Evolutionary conservation across 805 yeast species (phyloP), one percentile per base, ranked within the genome.

Genomic region (Metschnikowia noctiluminum): DNA sequence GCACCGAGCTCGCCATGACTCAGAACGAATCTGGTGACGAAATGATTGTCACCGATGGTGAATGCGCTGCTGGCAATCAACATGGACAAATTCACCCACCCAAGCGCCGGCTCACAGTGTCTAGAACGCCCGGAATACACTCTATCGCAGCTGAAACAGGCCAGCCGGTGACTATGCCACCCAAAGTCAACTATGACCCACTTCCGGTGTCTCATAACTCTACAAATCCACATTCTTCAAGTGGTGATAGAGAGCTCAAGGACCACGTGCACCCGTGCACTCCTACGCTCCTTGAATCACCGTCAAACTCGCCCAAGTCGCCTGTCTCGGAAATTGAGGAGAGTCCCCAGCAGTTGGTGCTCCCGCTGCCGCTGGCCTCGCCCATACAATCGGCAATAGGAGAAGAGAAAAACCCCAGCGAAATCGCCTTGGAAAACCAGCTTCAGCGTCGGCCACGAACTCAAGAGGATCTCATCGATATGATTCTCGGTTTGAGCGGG

Each of bases 291-390:
- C n/a, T 35, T 7, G 50, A 46, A 15, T 39, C 46, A 14, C 49
- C 49, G 27, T 62, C 63, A 38, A 60, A 68, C 14, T 65, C 69
- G 8, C 51, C 71, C 0, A 65, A 62, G 40, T 64, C 74, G 13
- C 73, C 74, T 0, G 60, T 66, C 7, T 65, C 72, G 7, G 73
- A 68, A 41, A 48, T 62, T 21, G 76, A 70, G 40, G 75, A 69
- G 38, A 61, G 56, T 38, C 63, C 61, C 21, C 71, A 76, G 40
- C 83, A 77, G 50, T 64, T 80, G n/a, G 87, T 87, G 0, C 68
- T 83, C 16, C 89, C 88, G 0, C 82, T 87, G 9, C 89, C 88
- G 0, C 80, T 84, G 55, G 85, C 85, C 1, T 79, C 83, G 1
- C 85, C 84, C 1, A 70, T 69, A 3, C 82, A 49, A 42, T 36